These are phyloP conservation scores for Trichoderma asperellum DNA, from an alignment of 2,329 filamentous ascomycete genomes.

Conservation along the genomic window DNA sequence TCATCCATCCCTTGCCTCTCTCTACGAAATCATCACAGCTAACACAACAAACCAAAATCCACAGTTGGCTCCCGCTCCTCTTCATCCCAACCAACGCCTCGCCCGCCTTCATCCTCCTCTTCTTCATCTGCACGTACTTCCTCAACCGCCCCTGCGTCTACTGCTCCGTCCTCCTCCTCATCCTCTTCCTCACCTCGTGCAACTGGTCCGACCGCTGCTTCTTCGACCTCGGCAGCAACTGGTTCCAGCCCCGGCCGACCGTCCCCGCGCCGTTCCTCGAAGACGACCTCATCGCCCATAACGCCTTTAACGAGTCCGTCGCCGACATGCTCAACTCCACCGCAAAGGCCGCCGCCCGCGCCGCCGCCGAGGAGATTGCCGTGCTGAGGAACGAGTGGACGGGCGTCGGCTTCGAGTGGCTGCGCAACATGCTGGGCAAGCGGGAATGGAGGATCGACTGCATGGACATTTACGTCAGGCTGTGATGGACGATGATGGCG, in stretches of 20 bases:
- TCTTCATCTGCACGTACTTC: conserved; percentile 92
- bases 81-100: conserved; percentile 88
- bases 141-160: conserved; percentile 97
- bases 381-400: conserved; percentile 67
- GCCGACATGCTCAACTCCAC: conserved; percentile 69
- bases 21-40: neutral
- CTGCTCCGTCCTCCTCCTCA: conserved; percentile 92
- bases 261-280: conserved; percentile 32
- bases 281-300: neutral
- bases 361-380: conserved; percentile 66
- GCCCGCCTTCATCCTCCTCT: conserved; percentile 82
- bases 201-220: conserved; percentile 90
- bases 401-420: conserved; percentile 81
- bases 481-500: conserved; percentile 51
- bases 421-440: conserved; percentile 77
- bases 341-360: conserved; percentile 66
- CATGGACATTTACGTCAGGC: conserved; percentile 81
- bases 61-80: conserved; percentile 82
- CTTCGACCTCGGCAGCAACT: conserved; percentile 89
- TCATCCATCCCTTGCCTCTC: neutral
- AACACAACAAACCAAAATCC: conserved; percentile 3
- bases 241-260: conserved; percentile 79
- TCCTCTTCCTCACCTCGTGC: conserved; percentile 90
- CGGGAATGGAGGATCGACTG: conserved; percentile 91
- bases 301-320: conserved; percentile 54